Conservation (phyloP, 192 early-diverging fungal genomes). For the Podila clonocystis region DNA sequence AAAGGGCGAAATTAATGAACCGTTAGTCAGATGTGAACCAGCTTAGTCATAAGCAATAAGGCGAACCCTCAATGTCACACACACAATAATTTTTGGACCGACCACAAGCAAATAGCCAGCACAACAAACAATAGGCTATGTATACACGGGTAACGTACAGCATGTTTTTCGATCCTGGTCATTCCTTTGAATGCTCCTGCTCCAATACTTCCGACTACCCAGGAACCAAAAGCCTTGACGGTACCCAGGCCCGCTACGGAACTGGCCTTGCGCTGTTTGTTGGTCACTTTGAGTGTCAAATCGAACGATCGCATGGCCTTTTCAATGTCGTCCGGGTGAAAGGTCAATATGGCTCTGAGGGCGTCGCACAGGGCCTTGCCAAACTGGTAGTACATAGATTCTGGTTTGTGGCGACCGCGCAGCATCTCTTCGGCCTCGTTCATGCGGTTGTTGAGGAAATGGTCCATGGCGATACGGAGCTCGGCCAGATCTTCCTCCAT, state of each 20-base stretch:
- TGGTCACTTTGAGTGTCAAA: slow-evolving; percentile 68
- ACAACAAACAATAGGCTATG: background rate
- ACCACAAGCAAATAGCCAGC: slow-evolving; percentile 3
- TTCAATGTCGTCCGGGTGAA: slow-evolving; percentile 74
- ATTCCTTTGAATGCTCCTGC: slow-evolving; percentile 55
- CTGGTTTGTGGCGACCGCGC: slow-evolving; percentile 46
- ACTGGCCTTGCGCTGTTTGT: slow-evolving; percentile 64
- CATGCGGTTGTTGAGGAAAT: slow-evolving; percentile 83
- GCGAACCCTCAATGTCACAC: background rate
- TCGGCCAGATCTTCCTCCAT: slow-evolving; percentile 69
- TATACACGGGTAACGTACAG: slow-evolving; percentile 42
- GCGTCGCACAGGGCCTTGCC: slow-evolving; percentile 75
- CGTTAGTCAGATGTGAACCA: background rate
- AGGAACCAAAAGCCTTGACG: slow-evolving; percentile 57
- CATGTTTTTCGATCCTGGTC: slow-evolving; percentile 70
- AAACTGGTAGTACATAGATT: slow-evolving; percentile 78
- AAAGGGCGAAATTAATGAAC: slow-evolving; percentile 43
- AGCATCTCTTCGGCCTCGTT: slow-evolving; percentile 72
- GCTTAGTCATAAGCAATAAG: background rate
- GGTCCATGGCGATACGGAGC: slow-evolving; percentile 69
- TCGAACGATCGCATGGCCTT: slow-evolving; percentile 71
- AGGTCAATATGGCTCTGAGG: slow-evolving; percentile 79
- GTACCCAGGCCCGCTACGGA: slow-evolving; percentile 45
- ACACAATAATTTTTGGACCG: background rate
- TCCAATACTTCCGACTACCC: slow-evolving; percentile 52